Conservation (phyloP, 2,329 filamentous ascomycete genomes). For the Penicillium sp. region DNA sequence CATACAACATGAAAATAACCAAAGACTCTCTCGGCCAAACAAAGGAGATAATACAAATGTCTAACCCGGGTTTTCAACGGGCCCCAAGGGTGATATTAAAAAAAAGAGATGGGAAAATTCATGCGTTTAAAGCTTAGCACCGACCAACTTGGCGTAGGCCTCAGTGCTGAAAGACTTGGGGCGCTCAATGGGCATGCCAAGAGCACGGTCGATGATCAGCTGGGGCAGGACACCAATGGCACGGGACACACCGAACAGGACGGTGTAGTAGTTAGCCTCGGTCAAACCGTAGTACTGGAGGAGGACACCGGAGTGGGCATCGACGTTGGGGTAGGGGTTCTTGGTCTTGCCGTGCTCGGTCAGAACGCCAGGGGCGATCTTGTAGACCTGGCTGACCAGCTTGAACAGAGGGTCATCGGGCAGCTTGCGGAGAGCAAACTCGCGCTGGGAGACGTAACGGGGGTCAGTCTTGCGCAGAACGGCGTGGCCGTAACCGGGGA, state of each 20-base stretch:
- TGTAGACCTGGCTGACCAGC: slow-evolving; percentile 99
- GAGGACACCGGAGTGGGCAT: slow-evolving; percentile 96
- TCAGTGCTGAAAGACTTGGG: slow-evolving; percentile 98
- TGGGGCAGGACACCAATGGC: slow-evolving; percentile 97
- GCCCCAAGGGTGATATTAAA: slow-evolving; percentile 7
- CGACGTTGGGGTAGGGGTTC: slow-evolving; percentile 98
- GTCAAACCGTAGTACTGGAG: slow-evolving; percentile 99
- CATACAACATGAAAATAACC: slow-evolving; percentile 32
- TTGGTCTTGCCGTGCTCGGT: slow-evolving; percentile 99
- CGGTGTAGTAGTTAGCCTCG: slow-evolving; percentile 99
- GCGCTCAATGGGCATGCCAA: slow-evolving; percentile 93
- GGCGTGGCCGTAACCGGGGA: slow-evolving; percentile 96
- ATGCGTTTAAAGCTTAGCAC: slow-evolving; percentile 67
- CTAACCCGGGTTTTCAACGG: slow-evolving; percentile 9
- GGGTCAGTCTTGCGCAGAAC: slow-evolving; percentile 99
- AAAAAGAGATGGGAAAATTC: slow-evolving; percentile 19
- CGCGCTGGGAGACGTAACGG: slow-evolving; percentile 95
- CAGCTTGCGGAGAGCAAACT: slow-evolving; percentile 88
- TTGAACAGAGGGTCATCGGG: slow-evolving; percentile 99
- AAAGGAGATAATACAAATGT: slow-evolving; percentile 22
- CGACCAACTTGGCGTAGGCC: slow-evolving; percentile 86
- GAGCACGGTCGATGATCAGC: slow-evolving; percentile 97
- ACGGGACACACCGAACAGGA: slow-evolving; percentile 96
- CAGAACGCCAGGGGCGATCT: slow-evolving; percentile 94
- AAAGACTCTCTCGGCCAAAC: slow-evolving; percentile 26